These are phyloP conservation scores for Aquilaria sinensis DNA, from an alignment of 345 rosid genomes.

Conservation along the genomic window DNA sequence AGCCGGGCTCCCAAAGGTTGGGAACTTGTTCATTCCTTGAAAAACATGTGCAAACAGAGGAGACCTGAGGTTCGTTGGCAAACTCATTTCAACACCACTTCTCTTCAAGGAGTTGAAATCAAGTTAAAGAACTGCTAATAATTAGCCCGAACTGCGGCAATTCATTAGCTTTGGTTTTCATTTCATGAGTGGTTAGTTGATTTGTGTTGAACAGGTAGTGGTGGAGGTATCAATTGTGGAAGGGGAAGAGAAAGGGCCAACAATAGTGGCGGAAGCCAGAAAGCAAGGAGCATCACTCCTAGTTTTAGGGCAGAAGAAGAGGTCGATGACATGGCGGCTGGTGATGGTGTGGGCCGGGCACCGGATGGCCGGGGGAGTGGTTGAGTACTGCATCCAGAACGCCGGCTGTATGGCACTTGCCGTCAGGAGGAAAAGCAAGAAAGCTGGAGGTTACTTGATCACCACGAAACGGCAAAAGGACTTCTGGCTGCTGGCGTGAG, in stretches of 20 bases:
- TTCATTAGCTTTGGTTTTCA: not conserved
- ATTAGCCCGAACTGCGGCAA: not conserved
- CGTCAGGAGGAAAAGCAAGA: slow-evolving; percentile 75
- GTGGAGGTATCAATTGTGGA: slow-evolving; percentile 55
- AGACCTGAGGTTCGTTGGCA: slow-evolving; percentile 63
- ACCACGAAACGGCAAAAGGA: slow-evolving; percentile 94
- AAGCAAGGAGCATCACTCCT: slow-evolving; percentile 54
- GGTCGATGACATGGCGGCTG: slow-evolving; percentile 74
- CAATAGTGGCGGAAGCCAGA: slow-evolving; percentile 76
- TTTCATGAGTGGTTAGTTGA: not conserved
- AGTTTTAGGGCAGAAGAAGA: slow-evolving; percentile 71
- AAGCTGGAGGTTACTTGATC: slow-evolving; percentile 81
- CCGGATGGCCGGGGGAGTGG: slow-evolving; percentile 30
- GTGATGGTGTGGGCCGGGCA: slow-evolving; percentile 71
- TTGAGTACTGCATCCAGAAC: slow-evolving; percentile 82
- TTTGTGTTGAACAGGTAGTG: slow-evolving; percentile 37
- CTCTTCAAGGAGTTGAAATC: not conserved
- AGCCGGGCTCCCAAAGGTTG: slow-evolving; percentile 43
- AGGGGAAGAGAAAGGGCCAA: slow-evolving; percentile 77
- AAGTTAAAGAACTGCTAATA: no score
- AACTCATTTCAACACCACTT: not conserved
- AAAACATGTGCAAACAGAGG: slow-evolving; percentile 56
- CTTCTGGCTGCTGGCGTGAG: slow-evolving; percentile 89
- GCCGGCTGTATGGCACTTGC: slow-evolving; percentile 89
- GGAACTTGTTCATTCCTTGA: slow-evolving; percentile 43